Conservation (phyloP, 768 basidiomycete genomes). For the Boletus vermiculosoides region DNA sequence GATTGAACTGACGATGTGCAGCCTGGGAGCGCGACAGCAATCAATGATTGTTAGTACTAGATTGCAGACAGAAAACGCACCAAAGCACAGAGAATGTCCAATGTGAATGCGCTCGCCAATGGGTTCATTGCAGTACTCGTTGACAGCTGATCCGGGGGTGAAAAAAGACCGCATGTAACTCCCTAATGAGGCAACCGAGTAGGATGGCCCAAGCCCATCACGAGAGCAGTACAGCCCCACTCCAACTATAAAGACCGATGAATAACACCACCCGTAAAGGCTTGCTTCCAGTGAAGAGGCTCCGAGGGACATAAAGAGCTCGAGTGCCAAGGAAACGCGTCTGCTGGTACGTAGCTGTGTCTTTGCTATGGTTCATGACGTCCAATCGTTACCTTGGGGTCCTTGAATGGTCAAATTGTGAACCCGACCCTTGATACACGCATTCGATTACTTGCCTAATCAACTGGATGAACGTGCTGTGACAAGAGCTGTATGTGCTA, state of each 20-base stretch:
- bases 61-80: background rate
- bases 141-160: too few species aligned
- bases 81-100: constrained; percentile 22
- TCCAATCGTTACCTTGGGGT: background rate
- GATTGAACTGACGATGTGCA: constrained; percentile 19
- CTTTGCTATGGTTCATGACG: background rate
- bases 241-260: too few species aligned
- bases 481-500: background rate
- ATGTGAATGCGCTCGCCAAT: background rate
- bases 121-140: constrained; percentile 4
- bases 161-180: too few species aligned
- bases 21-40: background rate
- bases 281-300: background rate
- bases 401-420: background rate
- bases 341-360: background rate
- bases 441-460: background rate
- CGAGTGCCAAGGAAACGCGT: background rate
- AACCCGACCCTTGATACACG: background rate
- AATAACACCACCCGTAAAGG: background rate
- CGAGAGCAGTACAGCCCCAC: background rate
- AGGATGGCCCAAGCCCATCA: background rate
- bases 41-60: background rate
- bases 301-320: background rate
- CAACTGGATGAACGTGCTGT: too few species aligned
- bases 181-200: constrained; percentile 9